Percentiles rank a stretch among this genome's conserved stretches.
Evolutionary conservation across 208 protist genomes (phyloP).

Genomic region (Angomonas deanei): DNA sequence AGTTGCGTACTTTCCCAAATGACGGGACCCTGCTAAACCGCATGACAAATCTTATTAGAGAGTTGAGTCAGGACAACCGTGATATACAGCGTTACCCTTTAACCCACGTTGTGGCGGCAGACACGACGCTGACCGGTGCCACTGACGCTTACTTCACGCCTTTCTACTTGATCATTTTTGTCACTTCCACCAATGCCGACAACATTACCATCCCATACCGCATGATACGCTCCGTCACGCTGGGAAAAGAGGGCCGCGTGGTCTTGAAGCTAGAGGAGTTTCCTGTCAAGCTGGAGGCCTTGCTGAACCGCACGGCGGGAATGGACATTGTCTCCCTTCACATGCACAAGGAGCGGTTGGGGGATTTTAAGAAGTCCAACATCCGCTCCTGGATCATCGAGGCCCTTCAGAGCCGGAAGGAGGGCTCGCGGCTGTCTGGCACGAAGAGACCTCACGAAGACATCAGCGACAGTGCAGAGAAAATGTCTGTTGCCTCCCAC

Average conservation of each 20-base stretch:
- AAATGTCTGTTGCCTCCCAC: not conserved
- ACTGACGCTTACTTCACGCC: conserved; percentile 79
- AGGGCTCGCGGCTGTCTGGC: conserved; percentile 2
- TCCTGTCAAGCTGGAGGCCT: conserved; percentile 72
- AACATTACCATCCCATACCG: conserved; percentile 85
- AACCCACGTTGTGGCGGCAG: conserved; percentile 54
- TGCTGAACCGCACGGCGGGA: conserved; percentile 64
- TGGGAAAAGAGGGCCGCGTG: conserved; percentile 73
- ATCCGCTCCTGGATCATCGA: conserved; percentile 77
- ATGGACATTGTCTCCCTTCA: conserved; percentile 76
- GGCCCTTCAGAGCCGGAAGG: conserved; percentile 42
- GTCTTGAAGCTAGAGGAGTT: conserved; percentile 78
- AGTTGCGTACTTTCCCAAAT: conserved; percentile 60
- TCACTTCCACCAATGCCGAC: conserved; percentile 71
- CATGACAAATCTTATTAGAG: conserved; percentile 69
- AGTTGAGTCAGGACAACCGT: conserved; percentile 49
- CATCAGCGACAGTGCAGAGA: not conserved
- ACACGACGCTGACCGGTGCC: conserved; percentile 47
- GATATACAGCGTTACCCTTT: conserved; percentile 66
- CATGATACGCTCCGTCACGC: conserved; percentile 74
- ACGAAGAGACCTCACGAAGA: conserved; percentile 1
- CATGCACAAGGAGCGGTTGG: conserved; percentile 48
- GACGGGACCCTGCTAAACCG: conserved; percentile 56
- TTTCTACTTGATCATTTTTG: conserved; percentile 76
- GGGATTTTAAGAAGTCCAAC: conserved; percentile 64